Evolutionary conservation across 225 moss, liverwort and hornwort genomes (phyloP), one percentile per base, ranked within the genome.

Genomic region (Sphagnum contortum): DNA sequence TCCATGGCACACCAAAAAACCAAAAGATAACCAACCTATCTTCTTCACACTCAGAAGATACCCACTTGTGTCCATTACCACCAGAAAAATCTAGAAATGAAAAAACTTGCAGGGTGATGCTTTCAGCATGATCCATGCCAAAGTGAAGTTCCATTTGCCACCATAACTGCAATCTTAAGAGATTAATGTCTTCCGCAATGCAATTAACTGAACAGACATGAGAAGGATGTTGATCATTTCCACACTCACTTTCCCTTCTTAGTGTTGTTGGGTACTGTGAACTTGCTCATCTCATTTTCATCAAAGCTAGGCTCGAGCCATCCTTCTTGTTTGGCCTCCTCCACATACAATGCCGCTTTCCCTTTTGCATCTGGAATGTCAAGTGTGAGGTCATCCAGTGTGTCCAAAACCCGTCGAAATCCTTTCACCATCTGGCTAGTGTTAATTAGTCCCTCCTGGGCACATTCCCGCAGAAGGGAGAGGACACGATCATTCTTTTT

Each of bases 391-490:
- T 98, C 96, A 63, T 98, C 96, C 53, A 98, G 69, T 5, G 80
- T 69, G 66, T 96, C 96, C 57, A 79, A 75, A 52, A 96, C 75
- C 12, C 96, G 88, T 47, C 72, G 75, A 61, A 92, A 98, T 46
- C 96, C 96, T 67, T 98, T 90, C 7, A 85, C 64, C 96, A 91
- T 98, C 76, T 98, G 96, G 67, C 88, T 98, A 46, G 96, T 98
- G 2, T 92, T 98, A 11, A 98, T 83, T 45, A 98, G 85, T 2
- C 96, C 89, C 74, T 98, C 96, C 44, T 73, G 90, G 4, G 96
- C 83, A 69, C 90, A 78, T 77, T 98, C 96, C 65, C 86, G 83
- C 56, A 98, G 63, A 59, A 98, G 77, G 5, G 78, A 66, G 45
- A 98, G 79, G 48, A 91, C 69, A 9, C 92, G 81, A 47, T 91